Conservation (phyloP, 306 rosid species). For the Cucurbita moschata region DNA sequence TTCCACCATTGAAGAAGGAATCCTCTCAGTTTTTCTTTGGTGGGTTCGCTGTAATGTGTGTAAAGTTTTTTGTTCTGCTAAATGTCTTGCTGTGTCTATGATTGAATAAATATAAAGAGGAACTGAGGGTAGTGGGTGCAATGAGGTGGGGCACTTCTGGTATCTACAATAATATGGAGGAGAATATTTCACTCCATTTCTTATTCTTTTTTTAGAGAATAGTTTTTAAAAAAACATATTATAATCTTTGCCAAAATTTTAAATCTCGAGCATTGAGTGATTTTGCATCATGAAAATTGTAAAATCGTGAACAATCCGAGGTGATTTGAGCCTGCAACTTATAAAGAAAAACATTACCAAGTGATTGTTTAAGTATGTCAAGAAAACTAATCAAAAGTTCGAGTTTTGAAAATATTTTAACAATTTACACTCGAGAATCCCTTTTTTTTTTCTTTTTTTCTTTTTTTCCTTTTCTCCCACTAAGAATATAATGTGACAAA, state of each 20-base stretch:
- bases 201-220: background rate
- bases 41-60: background rate
- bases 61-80: background rate
- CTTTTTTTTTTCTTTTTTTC: background rate
- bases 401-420: background rate
- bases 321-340: background rate
- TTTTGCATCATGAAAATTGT: too few relatives aligned
- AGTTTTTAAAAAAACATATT: background rate
- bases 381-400: background rate
- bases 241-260: too few relatives aligned
- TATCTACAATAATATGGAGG: background rate
- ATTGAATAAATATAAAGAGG: background rate
- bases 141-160: slow-evolving; percentile 1
- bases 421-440: background rate
- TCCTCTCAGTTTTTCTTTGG: background rate
- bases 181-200: background rate
- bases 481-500: background rate
- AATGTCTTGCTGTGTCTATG: background rate
- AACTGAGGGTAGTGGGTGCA: background rate
- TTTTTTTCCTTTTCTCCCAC: background rate
- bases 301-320: too few relatives aligned
- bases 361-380: background rate
- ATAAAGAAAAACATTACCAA: background rate
- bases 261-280: too few relatives aligned
- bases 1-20: slow-evolving; percentile 50